Evolutionary conservation across 352 stramenopile species (phyloP).

Genomic region (Blastocystis sp.): DNA sequence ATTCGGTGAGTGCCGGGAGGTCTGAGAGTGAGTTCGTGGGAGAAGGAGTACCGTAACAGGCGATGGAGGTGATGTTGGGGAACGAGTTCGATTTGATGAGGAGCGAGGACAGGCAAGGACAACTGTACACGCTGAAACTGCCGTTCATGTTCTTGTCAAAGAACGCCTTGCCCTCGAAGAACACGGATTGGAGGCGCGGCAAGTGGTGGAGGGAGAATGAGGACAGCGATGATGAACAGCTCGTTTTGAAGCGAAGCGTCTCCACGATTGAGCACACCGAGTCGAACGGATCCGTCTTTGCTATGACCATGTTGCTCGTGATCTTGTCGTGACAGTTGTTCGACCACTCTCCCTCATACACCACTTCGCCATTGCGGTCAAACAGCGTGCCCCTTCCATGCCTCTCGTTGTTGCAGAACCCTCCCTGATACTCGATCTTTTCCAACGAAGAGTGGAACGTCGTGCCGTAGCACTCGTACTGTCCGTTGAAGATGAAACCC

Average conservation of each 20-base stretch:
- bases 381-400: not conserved
- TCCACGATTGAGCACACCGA: not conserved
- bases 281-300: not conserved
- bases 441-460: not conserved
- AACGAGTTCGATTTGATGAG: not conserved
- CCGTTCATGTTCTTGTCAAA: not conserved
- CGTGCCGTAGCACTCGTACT: not conserved
- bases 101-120: not conserved
- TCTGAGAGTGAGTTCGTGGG: too few relatives aligned
- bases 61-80: not conserved
- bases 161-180: not conserved
- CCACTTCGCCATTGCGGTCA: conserved; percentile 5
- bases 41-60: not conserved
- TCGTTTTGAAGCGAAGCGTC: not conserved
- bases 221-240: not conserved
- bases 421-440: not conserved
- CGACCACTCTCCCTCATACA: conserved; percentile 31
- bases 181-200: not conserved
- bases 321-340: not conserved
- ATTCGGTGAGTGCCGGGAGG: not conserved
- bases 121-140: not conserved
- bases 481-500: not conserved
- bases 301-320: not conserved
- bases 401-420: not conserved
- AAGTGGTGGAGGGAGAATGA: not conserved